These are phyloP conservation scores for Tolypocladium pustulatum DNA, from an alignment of 2,329 filamentous ascomycete species.

Conservation along the genomic window DNA sequence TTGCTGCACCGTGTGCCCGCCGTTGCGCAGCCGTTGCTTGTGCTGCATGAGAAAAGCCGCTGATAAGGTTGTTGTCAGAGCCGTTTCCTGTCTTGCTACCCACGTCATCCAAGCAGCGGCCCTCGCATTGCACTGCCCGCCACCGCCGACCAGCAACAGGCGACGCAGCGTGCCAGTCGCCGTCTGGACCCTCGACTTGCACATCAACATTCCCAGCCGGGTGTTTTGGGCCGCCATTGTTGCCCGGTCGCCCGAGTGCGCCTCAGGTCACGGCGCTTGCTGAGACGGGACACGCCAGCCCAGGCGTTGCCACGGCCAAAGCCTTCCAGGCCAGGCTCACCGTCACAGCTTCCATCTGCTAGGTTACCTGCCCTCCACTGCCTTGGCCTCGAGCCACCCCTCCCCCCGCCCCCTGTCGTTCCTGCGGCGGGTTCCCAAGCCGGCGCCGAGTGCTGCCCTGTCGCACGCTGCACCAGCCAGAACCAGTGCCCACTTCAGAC, in stretches of 20 bases:
- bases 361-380: neutral
- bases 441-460: neutral
- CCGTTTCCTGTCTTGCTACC: neutral
- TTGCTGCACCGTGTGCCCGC: neutral
- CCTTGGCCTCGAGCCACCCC: neutral
- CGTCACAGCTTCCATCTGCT: no score
- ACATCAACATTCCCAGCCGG: neutral
- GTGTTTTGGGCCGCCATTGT: neutral
- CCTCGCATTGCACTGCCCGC: neutral
- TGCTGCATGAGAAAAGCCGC: neutral
- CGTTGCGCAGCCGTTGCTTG: neutral
- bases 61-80: neutral
- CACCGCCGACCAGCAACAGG: neutral
- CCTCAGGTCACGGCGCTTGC: neutral
- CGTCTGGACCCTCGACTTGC: neutral
- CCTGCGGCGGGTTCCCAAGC: constrained; percentile 3
- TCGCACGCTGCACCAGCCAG: neutral
- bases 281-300: neutral
- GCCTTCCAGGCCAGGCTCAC: neutral
- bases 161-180: neutral
- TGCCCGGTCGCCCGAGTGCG: neutral
- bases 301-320: neutral
- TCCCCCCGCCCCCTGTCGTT: constrained; percentile 5
- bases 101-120: neutral
- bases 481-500: neutral